A percentile compares a stretch with the other conserved stretches of the same genome.
Evolutionary conservation across 768 basidiomycete species (phyloP).

Genomic region (Leucocoprinus sp.): DNA sequence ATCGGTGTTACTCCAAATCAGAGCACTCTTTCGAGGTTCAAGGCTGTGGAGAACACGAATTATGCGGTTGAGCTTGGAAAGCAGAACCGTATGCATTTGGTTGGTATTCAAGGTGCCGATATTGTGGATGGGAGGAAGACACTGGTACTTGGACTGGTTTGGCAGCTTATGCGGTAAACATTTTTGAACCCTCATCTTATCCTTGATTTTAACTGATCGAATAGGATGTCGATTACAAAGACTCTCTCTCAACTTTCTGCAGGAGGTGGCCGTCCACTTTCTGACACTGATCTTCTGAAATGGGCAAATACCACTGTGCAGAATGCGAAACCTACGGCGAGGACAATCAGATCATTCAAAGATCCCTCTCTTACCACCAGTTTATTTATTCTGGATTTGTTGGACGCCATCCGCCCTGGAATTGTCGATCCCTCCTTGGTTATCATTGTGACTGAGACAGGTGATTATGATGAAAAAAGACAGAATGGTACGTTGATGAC

Average conservation of each 20-base stretch:
- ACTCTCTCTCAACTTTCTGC: slow-evolving; percentile 74
- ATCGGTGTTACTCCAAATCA: slow-evolving; percentile 79
- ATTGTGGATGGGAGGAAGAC: slow-evolving; percentile 93
- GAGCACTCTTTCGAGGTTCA: slow-evolving; percentile 86
- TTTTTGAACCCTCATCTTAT: neutral
- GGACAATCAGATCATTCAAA: slow-evolving; percentile 85
- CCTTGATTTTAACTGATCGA: neutral
- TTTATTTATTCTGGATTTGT: slow-evolving; percentile 86
- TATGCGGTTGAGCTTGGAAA: slow-evolving; percentile 90
- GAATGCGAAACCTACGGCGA: slow-evolving; percentile 47
- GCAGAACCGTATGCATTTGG: slow-evolving; percentile 89
- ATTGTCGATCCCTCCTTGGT: slow-evolving; percentile 90
- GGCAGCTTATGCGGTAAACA: slow-evolving; percentile 91
- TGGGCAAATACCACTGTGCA: slow-evolving; percentile 94
- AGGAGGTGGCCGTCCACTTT: slow-evolving; percentile 73
- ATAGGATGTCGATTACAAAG: slow-evolving; percentile 80
- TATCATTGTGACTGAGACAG: slow-evolving; percentile 45
- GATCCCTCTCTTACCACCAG: slow-evolving; percentile 85
- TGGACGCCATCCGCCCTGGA: slow-evolving; percentile 87
- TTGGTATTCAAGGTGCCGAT: slow-evolving; percentile 96
- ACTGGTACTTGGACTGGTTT: slow-evolving; percentile 90
- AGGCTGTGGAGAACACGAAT: slow-evolving; percentile 97
- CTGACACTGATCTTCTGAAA: slow-evolving; percentile 87
- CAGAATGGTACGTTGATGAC: slow-evolving; percentile 72
- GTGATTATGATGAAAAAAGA: slow-evolving; percentile 80